Evolutionary conservation across 495 filamentous ascomycete genomes (phyloP).

Genomic region (Talaromyces nanjingensis): DNA sequence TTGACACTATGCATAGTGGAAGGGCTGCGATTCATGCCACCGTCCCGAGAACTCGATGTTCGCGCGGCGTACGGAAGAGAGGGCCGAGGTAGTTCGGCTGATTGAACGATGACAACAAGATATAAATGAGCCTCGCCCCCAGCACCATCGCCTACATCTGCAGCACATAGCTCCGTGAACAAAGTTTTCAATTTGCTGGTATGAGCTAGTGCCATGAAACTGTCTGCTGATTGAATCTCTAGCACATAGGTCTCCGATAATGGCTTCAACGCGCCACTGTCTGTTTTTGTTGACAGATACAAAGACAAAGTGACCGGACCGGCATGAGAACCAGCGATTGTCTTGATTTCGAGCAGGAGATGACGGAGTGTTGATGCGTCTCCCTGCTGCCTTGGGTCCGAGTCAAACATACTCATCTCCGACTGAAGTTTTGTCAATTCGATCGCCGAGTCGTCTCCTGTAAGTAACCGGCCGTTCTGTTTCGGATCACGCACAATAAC

Average conservation of each 20-base stretch:
- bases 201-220: slow-evolving; percentile 48
- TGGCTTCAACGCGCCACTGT: slow-evolving; percentile 52
- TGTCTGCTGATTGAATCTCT: slow-evolving; percentile 68
- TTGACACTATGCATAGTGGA: slow-evolving; percentile 23
- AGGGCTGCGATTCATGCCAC: slow-evolving; percentile 24
- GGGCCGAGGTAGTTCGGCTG: slow-evolving; percentile 47
- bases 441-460: slow-evolving; percentile 85
- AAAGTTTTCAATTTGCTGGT: slow-evolving; percentile 70
- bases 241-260: slow-evolving; percentile 79
- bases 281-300: slow-evolving; percentile 66
- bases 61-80: slow-evolving; percentile 19
- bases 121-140: slow-evolving; percentile 63
- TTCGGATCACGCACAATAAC: slow-evolving; percentile 88
- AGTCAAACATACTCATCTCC: slow-evolving; percentile 89
- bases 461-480: slow-evolving; percentile 76
- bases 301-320: slow-evolving; percentile 69
- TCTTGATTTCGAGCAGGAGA: slow-evolving; percentile 74
- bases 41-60: slow-evolving; percentile 31
- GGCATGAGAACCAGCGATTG: slow-evolving; percentile 63
- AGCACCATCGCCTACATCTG: slow-evolving; percentile 75
- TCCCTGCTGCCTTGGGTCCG: slow-evolving; percentile 54
- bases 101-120: slow-evolving; percentile 75
- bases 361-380: slow-evolving; percentile 77
- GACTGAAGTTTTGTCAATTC: slow-evolving; percentile 89
- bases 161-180: slow-evolving; percentile 74